These are phyloP conservation scores for Phaeoacremonium minimum DNA, from an alignment of 2,329 filamentous ascomycete genomes.

Conservation along the genomic window DNA sequence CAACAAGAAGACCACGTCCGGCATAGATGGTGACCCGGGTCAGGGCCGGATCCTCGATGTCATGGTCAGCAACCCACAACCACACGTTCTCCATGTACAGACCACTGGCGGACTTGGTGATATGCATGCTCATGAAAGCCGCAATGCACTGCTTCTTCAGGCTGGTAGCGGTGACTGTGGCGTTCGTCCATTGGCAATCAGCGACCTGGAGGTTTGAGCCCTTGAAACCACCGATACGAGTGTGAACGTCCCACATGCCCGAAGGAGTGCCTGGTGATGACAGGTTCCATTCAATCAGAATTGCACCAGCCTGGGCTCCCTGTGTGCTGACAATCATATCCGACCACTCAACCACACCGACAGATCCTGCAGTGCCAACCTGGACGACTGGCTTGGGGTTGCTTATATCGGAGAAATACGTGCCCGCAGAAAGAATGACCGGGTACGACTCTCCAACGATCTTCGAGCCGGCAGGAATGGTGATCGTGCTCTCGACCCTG, in stretches of 20 bases:
- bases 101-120: conserved; percentile 26
- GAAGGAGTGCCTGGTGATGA: conserved; percentile 33
- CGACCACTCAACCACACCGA: conserved; percentile 62
- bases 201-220: conserved; percentile 64
- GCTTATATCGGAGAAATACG: conserved; percentile 51
- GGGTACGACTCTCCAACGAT: conserved; percentile 56
- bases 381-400: conserved; percentile 61
- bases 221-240: conserved; percentile 66
- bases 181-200: conserved; percentile 55
- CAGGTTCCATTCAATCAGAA: conserved; percentile 70
- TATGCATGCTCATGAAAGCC: conserved; percentile 34
- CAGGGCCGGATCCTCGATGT: background rate
- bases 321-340: conserved; percentile 68
- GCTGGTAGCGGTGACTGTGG: conserved; percentile 16
- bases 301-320: conserved; percentile 61
- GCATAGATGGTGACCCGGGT: conserved; percentile 17
- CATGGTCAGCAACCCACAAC: conserved; percentile 32
- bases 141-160: conserved; percentile 21
- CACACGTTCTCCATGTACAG: conserved; percentile 45
- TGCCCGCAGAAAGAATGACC: conserved; percentile 50
- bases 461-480: conserved; percentile 34
- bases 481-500: conserved; percentile 40
- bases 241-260: conserved; percentile 72
- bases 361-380: conserved; percentile 54
- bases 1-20: conserved; percentile 27